These are phyloP conservation scores for Tetradesmus obliquus DNA, from an alignment of 139 green algal genomes.

Conservation along the genomic window DNA sequence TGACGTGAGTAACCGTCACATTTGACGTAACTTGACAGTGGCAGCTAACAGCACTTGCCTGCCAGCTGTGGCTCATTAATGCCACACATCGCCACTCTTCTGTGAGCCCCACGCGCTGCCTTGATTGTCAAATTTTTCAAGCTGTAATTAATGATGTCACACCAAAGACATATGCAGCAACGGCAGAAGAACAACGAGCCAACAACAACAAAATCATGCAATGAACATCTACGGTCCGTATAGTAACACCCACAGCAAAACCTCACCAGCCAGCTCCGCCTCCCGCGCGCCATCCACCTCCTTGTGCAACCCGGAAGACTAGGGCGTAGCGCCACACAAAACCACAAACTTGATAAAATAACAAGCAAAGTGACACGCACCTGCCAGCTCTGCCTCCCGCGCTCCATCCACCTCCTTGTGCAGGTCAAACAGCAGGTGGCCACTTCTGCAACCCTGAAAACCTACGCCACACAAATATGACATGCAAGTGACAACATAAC, in stretches of 20 bases:
- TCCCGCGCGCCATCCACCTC: conserved; percentile 96
- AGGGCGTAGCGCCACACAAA: too few relatives aligned
- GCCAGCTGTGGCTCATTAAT: background rate
- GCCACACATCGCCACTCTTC: background rate
- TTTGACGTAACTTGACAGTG: too few relatives aligned
- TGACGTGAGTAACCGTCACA: too few relatives aligned
- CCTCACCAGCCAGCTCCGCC: conserved; percentile 66
- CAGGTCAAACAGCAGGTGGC: conserved; percentile 98
- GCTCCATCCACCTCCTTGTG: conserved; percentile 97
- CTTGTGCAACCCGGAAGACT: conserved; percentile 84
- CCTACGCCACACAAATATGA: too few relatives aligned
- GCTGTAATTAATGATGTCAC: too few relatives aligned
- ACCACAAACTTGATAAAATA: too few relatives aligned
- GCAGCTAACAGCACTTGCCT: background rate
- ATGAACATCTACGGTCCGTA: too few relatives aligned
- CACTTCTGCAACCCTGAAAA: conserved; percentile 84
- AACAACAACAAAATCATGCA: too few relatives aligned
- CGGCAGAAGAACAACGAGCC: too few relatives aligned
- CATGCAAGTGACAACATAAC: background rate
- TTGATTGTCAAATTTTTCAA: too few relatives aligned
- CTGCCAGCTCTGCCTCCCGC: conserved; percentile 84
- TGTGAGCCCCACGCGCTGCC: background rate
- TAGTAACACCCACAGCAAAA: too few relatives aligned
- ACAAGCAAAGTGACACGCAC: background rate
- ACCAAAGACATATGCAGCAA: too few relatives aligned